phyloP scores from a whole-genome alignment of 352 stramenopile genomes.

The Globisporangium paddicum region DNA sequence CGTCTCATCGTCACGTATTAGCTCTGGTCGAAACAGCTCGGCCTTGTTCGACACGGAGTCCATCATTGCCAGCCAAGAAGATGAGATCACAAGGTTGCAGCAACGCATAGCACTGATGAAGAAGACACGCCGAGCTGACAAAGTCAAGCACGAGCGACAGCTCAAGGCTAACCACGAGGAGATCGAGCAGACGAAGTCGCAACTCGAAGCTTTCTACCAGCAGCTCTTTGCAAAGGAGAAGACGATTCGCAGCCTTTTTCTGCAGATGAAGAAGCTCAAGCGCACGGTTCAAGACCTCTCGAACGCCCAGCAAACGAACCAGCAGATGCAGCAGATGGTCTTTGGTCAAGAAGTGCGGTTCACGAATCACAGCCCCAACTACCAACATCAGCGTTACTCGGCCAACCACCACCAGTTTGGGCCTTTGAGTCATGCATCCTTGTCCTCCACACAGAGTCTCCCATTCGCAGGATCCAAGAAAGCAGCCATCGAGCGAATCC shows the following conservation, averaged over 20 bases:
- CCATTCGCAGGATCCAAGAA: conserved; percentile 2
- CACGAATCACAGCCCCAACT: conserved; percentile 14
- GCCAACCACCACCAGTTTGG: not conserved
- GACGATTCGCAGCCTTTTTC: conserved; percentile 45
- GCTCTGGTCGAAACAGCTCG: not conserved
- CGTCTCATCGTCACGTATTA: not conserved
- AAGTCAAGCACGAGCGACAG: conserved; percentile 44
- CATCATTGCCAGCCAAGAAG: conserved; percentile 58
- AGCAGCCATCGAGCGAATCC: conserved; percentile 20
- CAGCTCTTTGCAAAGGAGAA: conserved; percentile 58
- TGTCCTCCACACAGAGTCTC: not conserved
- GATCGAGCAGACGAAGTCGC: conserved; percentile 28
- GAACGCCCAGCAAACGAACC: conserved; percentile 44
- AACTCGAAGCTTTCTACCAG: conserved; percentile 48
- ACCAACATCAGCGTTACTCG: not conserved
- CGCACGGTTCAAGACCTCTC: conserved; percentile 49
- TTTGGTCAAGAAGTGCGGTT: conserved; percentile 31
- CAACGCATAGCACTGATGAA: conserved; percentile 62
- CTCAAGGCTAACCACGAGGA: conserved; percentile 39
- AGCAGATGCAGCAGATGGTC: conserved; percentile 40
- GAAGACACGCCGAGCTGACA: conserved; percentile 44
- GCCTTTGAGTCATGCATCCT: not conserved
- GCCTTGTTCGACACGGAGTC: conserved; percentile 25
- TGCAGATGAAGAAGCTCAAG: conserved; percentile 79
- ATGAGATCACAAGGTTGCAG: conserved; percentile 57